A percentile compares a stretch with the other conserved stretches of the same genome.
Conservation (phyloP, 2,329 filamentous ascomycete species). For the Neofusicoccum cordaticola region DNA sequence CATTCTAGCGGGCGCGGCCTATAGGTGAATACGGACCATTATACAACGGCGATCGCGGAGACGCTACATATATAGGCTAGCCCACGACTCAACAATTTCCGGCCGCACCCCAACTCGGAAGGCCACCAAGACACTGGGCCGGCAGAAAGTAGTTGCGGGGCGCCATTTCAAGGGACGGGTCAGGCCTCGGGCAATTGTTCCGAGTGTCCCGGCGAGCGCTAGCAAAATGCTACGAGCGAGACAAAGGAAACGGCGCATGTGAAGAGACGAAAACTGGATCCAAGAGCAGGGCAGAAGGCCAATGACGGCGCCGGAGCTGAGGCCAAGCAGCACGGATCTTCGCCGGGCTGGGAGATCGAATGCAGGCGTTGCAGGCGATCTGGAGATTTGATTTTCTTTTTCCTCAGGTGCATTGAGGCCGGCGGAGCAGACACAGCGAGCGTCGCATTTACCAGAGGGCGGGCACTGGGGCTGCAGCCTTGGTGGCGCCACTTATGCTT, state of each 20-base stretch:
- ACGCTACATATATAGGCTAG: slow-evolving; percentile 1
- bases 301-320: background rate
- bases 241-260: background rate
- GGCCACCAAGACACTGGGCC: background rate
- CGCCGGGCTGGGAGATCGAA: background rate
- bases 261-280: background rate
- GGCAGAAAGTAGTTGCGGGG: background rate
- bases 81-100: background rate
- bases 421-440: background rate
- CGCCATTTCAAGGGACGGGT: background rate
- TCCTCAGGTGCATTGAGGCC: background rate
- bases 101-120: background rate
- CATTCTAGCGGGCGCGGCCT: slow-evolving; percentile 3
- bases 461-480: background rate
- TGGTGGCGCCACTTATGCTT: slow-evolving; percentile 13
- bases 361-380: background rate
- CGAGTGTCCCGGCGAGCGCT: background rate
- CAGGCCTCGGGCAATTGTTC: background rate
- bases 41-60: slow-evolving; percentile 8
- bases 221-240: background rate
- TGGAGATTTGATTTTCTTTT: slow-evolving; percentile 1
- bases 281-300: background rate
- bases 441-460: slow-evolving; percentile 10
- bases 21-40: background rate
- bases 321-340: background rate